phyloP scores from a whole-genome alignment of 1,284 basidiomycete genomes.

The Ceratobasidium sp. region DNA sequence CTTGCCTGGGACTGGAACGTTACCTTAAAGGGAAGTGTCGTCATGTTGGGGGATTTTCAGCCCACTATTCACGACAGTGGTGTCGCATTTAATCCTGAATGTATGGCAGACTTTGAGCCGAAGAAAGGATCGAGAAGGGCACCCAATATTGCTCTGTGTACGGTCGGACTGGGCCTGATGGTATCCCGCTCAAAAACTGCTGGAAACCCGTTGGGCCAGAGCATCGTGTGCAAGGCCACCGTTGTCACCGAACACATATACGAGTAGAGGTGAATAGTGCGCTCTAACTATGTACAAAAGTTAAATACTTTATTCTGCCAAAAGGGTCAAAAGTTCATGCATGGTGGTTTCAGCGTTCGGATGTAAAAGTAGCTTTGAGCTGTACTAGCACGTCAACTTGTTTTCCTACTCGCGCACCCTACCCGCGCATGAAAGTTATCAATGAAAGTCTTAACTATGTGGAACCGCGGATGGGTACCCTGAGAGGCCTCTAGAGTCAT shows the following conservation, averaged over 20 bases:
- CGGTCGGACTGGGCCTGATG: slow-evolving; percentile 28
- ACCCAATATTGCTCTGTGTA: slow-evolving; percentile 1
- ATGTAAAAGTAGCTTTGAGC: too few relatives aligned
- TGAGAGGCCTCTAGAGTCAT: too few relatives aligned
- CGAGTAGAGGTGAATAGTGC: background rate
- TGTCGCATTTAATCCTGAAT: background rate
- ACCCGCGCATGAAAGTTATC: too few relatives aligned
- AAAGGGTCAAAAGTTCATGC: too few relatives aligned
- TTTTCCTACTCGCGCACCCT: too few relatives aligned
- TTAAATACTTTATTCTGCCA: too few relatives aligned
- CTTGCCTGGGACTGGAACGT: slow-evolving; percentile 33
- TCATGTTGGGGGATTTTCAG: slow-evolving; percentile 38
- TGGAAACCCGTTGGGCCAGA: background rate
- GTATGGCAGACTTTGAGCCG: slow-evolving; percentile 31
- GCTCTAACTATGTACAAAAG: background rate
- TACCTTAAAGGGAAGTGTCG: slow-evolving; percentile 19
- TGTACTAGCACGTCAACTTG: too few relatives aligned
- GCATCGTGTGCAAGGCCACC: slow-evolving; percentile 2
- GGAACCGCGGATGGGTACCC: too few relatives aligned
- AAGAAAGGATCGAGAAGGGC: background rate
- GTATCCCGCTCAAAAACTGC: background rate
- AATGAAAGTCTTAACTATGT: too few relatives aligned
- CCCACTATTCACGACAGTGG: slow-evolving; percentile 1
- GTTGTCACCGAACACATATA: slow-evolving; percentile 27
- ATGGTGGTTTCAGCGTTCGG: too few relatives aligned